Evolutionary conservation across 2,329 filamentous ascomycete species (phyloP), one percentile per base, ranked within the genome.

Genomic region (Furcasterigmium sp.): DNA sequence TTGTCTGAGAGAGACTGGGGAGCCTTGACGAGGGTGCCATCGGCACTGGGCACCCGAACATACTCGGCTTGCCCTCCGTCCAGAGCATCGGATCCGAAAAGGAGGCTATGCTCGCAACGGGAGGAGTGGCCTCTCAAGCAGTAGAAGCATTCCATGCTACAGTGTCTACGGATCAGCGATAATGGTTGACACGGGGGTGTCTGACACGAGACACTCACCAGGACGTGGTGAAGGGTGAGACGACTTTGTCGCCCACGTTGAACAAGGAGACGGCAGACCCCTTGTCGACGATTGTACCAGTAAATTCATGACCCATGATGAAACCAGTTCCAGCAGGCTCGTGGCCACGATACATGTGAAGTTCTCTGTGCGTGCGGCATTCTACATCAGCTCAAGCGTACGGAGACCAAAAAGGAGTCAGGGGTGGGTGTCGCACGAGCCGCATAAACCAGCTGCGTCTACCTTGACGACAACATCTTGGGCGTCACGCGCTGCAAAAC

Each of bases 251-350:
- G 5, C 89, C 90, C 41, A 84, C 70, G 49, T 80, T 69, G 50
- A 95, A 71, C 1, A 73, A 78, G 54, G 77, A 82, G 37, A 95
- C 87, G 3, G 68, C 73, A 14, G 74, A 67, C 0, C 90, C 90
- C 36, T 75, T 68, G 49, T 85, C 78, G 26, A 82, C 75, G 9
- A 95, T 79, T 19, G 73, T 76, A 5, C 91, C 91, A 2, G 87
- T 88, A 58, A 95, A 94, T 58, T 95, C 91, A 60, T 95, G 91
- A 46, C 89, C 87, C 85, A 82, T 82, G 43, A 81, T 75, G 53
- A 78, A 80, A 20, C 73, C 78, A 0, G 84, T 78, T 1, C 64
- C 72, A 7, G 82, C 84, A 19, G 80, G 75, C 58, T 95, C 82
- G 55, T 89, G 84, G 28, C 91, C 91, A 37, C 90, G 85, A 67